Evolutionary conservation across 768 basidiomycete genomes (phyloP), one percentile per base, ranked within the genome.

Genomic region (Leccinum uliginosum): DNA sequence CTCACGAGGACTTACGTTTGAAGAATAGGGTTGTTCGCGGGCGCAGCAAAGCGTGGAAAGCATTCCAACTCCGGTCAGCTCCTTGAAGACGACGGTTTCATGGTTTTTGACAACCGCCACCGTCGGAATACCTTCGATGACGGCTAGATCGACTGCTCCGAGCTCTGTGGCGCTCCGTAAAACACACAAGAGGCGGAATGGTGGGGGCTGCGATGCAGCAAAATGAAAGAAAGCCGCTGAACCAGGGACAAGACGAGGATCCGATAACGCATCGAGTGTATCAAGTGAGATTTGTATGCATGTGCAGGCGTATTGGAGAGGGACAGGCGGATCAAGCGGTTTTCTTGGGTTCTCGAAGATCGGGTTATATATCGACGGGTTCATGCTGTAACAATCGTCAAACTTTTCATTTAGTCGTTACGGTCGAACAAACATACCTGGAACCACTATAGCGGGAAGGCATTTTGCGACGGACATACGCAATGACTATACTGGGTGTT

Each of bases 401-500:
- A 43, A 15, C 19, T 17, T 19, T 43, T 23, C 19, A 9, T 29
- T 1, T 10, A n/a, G 15, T 30, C 8, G 3, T n/a, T 9, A 43
- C 21, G 24, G 34, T 21, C 4, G 7, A 26, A 57, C 1, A 29
- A 46, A 51, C 67, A 21, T 45, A 67, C 69, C 63, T 50, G 35
- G 65, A 57, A 46, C 47, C 46, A 17, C 12, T 59, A 46, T 57
- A 52, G 3, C 65, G 62, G 7, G 64, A 56, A 29, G 55, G 53
- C 15, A 62, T 63, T 49, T 75, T 73, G 47, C 81, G 71, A 10
- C 77, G 73, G 3, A 78, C 66, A 64, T 78, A 86, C 0, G 81
- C 78, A 23, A 88, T 79, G 68, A 82, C 77, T 40, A 89, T 80
- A 7, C 83, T 84, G 64, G 72, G 63, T 60, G 65, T 50, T 57